Evolutionary conservation across 345 rosid genomes (phyloP).

Genomic region (Euphorbia peplus): DNA sequence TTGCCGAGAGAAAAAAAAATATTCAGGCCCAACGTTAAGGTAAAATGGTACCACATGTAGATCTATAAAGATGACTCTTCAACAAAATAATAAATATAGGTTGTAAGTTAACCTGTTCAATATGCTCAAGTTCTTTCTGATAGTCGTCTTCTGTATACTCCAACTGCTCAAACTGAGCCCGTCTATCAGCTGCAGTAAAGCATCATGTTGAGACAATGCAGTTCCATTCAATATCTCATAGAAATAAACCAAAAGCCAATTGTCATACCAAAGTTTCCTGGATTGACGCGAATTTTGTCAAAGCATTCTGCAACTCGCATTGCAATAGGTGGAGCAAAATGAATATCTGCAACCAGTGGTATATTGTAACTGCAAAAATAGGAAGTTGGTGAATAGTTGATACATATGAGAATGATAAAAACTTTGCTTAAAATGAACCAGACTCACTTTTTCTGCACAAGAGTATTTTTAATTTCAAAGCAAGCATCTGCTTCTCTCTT

Average conservation of each 20-base stretch:
- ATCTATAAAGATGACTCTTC: not conserved
- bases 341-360: slow-evolving; percentile 97
- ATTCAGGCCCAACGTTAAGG: not conserved
- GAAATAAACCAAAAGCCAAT: slow-evolving; percentile 9
- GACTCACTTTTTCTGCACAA: slow-evolving; percentile 80
- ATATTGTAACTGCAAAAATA: slow-evolving; percentile 74
- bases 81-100: not conserved
- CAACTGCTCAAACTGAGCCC: slow-evolving; percentile 85
- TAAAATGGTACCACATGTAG: not conserved
- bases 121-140: slow-evolving; percentile 90
- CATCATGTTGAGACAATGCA: slow-evolving; percentile 13
- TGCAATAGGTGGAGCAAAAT: slow-evolving; percentile 93
- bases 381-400: slow-evolving; percentile 18
- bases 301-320: slow-evolving; percentile 92
- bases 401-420: slow-evolving; percentile 2
- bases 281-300: slow-evolving; percentile 97
- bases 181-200: slow-evolving; percentile 76
- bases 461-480: slow-evolving; percentile 85
- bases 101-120: slow-evolving; percentile 55
- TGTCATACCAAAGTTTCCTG: slow-evolving; percentile 85
- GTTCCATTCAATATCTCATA: slow-evolving; percentile 14
- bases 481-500: slow-evolving; percentile 98
- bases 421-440: slow-evolving; percentile 2
- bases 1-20: slow-evolving; percentile 10
- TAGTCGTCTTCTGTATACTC: slow-evolving; percentile 96